phyloP scores from a whole-genome alignment of 1,284 basidiomycete genomes.

The Tilletiaria anomala region DNA sequence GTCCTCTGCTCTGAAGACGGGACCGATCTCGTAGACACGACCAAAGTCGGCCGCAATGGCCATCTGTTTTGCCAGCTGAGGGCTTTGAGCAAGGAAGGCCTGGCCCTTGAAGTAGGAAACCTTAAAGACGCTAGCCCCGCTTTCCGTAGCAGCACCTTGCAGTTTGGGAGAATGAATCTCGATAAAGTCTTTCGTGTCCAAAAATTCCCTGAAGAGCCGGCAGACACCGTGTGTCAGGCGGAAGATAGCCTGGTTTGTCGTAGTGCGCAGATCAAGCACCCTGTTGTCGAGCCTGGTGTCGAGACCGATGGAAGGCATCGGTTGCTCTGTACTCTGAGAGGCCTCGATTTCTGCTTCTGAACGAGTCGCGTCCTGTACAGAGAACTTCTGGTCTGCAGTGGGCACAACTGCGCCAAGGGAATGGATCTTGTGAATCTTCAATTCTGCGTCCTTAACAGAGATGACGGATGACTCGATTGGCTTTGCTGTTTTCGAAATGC shows the following conservation, averaged over 20 bases:
- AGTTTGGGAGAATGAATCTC: conserved; percentile 98
- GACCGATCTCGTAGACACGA: conserved; percentile 87
- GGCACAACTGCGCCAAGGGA: conserved; percentile 60
- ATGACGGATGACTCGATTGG: conserved; percentile 81
- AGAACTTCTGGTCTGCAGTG: conserved; percentile 58
- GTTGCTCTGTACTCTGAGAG: conserved; percentile 33
- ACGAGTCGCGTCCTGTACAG: conserved; percentile 79
- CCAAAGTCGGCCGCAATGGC: conserved; percentile 97
- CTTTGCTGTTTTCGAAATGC: conserved; percentile 51
- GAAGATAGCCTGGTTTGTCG: conserved; percentile 93
- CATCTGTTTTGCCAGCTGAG: conserved; percentile 98
- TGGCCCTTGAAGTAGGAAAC: conserved; percentile 93
- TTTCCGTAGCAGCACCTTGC: conserved; percentile 91
- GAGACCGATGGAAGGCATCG: conserved; percentile 31
- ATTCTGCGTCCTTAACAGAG: conserved; percentile 72
- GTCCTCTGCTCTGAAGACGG: conserved; percentile 93
- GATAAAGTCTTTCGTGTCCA: conserved; percentile 62
- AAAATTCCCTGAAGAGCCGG: conserved; percentile 71
- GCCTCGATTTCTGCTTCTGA: conserved; percentile 60
- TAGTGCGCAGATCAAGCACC: conserved; percentile 82
- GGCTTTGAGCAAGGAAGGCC: conserved; percentile 89
- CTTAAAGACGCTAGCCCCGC: conserved; percentile 92
- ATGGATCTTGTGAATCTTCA: conserved; percentile 72
- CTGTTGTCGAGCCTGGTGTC: conserved; percentile 92
- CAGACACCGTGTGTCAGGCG: conserved; percentile 76